Conservation (phyloP, 768 basidiomycete species). For the Cystoderma amianthinum region DNA sequence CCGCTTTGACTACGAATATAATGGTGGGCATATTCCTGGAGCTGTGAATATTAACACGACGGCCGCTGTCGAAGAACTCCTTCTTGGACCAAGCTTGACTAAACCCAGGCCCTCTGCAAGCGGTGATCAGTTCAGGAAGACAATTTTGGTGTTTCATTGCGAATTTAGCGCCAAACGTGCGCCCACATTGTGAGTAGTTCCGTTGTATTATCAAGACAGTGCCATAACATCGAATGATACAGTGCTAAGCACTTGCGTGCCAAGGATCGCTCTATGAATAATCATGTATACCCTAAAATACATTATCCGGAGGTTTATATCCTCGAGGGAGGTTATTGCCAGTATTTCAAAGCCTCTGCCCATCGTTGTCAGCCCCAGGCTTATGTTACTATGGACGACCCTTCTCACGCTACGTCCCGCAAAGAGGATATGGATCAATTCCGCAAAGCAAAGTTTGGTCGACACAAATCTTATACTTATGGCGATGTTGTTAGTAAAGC, state of each 20-base stretch:
- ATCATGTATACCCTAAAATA: slow-evolving; percentile 84
- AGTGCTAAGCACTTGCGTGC: slow-evolving; percentile 94
- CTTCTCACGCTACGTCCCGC: slow-evolving; percentile 70
- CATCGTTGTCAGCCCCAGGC: slow-evolving; percentile 71
- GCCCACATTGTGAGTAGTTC: slow-evolving; percentile 86
- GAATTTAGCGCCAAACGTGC: slow-evolving; percentile 95
- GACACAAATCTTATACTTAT: slow-evolving; percentile 89
- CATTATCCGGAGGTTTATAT: slow-evolving; percentile 97
- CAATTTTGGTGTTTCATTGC: slow-evolving; percentile 92
- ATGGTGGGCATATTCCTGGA: slow-evolving; percentile 87
- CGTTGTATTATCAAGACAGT: neutral
- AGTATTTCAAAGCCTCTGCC: slow-evolving; percentile 68
- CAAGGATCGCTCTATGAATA: slow-evolving; percentile 84
- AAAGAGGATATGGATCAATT: slow-evolving; percentile 88
- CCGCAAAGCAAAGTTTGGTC: slow-evolving; percentile 80
- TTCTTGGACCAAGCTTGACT: slow-evolving; percentile 50
- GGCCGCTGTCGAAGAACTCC: slow-evolving; percentile 68
- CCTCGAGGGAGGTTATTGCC: slow-evolving; percentile 92
- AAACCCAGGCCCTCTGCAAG: slow-evolving; percentile 68
- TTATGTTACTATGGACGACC: slow-evolving; percentile 96
- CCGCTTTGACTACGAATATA: slow-evolving; percentile 95
- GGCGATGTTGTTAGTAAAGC: slow-evolving; percentile 59
- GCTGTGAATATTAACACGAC: slow-evolving; percentile 90
- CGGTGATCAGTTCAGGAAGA: slow-evolving; percentile 70
- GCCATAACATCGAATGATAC: neutral